Evolutionary conservation across 163 green algal genomes (phyloP).

Genomic region (Chlamydomonas reinhardtii): DNA sequence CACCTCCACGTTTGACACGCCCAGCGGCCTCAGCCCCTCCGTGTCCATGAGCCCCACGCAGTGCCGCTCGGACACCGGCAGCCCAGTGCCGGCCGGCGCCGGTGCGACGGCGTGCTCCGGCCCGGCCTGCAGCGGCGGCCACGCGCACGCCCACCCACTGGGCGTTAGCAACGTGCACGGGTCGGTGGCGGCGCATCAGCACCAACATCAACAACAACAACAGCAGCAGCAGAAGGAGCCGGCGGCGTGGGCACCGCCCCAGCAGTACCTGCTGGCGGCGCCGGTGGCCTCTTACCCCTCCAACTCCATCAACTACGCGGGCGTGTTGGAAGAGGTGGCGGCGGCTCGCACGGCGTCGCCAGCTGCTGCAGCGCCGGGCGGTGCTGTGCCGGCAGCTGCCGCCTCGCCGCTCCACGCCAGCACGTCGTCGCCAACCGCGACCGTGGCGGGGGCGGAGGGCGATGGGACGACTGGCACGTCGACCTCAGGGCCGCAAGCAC

Average conservation of each 20-base stretch:
- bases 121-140: too few species aligned
- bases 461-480: too few species aligned
- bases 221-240: background rate
- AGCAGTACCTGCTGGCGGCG: background rate
- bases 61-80: background rate
- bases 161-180: too few species aligned
- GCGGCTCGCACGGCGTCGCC: too few species aligned
- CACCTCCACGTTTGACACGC: background rate
- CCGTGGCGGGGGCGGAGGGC: too few species aligned
- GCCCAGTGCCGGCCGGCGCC: background rate
- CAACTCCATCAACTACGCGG: background rate
- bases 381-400: too few species aligned
- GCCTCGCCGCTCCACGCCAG: too few species aligned
- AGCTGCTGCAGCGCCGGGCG: too few species aligned
- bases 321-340: background rate
- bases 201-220: background rate
- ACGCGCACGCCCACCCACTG: too few species aligned
- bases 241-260: background rate
- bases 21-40: constrained; percentile 1
- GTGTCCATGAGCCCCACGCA: background rate
- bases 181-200: too few species aligned
- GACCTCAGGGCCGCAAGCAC: too few species aligned
- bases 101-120: background rate
- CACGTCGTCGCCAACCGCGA: too few species aligned
- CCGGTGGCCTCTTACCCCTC: background rate